Conservation (phyloP, 345 rosid species). For the Salix arbutifolia region DNA sequence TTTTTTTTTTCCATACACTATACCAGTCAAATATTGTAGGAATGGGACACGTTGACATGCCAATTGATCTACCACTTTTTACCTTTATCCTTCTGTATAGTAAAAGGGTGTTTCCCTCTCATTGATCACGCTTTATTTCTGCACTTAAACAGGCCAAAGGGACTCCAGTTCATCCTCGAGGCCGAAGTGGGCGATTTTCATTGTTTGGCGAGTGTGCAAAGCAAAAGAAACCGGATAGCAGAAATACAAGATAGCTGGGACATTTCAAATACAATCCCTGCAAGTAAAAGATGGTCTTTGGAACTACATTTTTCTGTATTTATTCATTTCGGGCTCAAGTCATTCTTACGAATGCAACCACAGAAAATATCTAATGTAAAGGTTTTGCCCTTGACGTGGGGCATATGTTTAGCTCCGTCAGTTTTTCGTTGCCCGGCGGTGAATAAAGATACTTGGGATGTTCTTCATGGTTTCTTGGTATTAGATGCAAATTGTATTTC, state of each 20-base stretch:
- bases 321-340: conserved; percentile 14
- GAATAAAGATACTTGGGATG: conserved; percentile 12
- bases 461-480: not conserved
- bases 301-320: conserved; percentile 19
- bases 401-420: conserved; percentile 14
- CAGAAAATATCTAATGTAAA: conserved; percentile 7
- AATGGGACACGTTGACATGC: not conserved
- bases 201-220: conserved; percentile 65
- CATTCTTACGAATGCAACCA: conserved; percentile 2
- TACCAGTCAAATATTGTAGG: not conserved
- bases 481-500: not conserved
- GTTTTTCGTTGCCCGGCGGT: not conserved
- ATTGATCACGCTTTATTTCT: not conserved
- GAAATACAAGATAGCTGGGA: conserved; percentile 41
- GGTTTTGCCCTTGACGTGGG: conserved; percentile 11
- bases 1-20: not conserved
- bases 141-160: conserved; percentile 47
- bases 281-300: not conserved
- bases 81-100: not conserved
- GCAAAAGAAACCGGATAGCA: conserved; percentile 56
- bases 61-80: not conserved
- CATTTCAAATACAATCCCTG: conserved; percentile 2
- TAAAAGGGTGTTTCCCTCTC: not conserved
- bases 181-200: conserved; percentile 44
- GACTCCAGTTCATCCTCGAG: conserved; percentile 36